A percentile compares a stretch with the other conserved stretches of the same genome.
Evolutionary conservation across 1,139 yeast species (phyloP).

Genomic region (Geotrichum australiense): DNA sequence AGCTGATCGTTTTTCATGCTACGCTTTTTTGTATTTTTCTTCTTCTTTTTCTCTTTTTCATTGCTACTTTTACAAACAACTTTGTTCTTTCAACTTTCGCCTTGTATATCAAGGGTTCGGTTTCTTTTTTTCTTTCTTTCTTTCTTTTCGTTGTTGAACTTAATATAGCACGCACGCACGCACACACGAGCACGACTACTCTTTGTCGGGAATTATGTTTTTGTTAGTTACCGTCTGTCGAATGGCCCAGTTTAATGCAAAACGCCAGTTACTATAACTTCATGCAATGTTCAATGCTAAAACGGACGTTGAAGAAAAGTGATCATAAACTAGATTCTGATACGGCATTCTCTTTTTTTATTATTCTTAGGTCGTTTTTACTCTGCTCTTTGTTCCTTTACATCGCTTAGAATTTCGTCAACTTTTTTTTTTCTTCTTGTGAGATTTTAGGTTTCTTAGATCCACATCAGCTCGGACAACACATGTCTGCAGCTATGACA

Average conservation of each 20-base stretch:
- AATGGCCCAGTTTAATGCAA: too few relatives aligned
- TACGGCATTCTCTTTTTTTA: background rate
- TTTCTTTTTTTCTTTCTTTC: conserved; percentile 3
- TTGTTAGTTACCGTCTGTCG: too few relatives aligned
- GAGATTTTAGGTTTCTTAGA: conserved; percentile 2
- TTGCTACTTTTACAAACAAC: background rate
- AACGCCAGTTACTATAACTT: too few relatives aligned
- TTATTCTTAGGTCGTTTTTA: background rate
- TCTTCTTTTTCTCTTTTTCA: background rate
- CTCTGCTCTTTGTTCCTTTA: conserved; percentile 1
- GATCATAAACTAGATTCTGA: too few relatives aligned
- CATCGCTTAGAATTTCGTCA: background rate
- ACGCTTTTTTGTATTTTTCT: background rate
- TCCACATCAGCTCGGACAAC: conserved; percentile 4
- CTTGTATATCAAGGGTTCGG: background rate
- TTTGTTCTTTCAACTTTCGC: background rate
- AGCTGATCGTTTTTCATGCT: background rate
- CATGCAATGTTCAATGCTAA: too few relatives aligned
- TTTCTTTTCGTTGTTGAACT: background rate
- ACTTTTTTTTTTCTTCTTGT: background rate
- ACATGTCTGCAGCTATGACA: conserved; percentile 6
- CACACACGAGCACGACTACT: too few relatives aligned
- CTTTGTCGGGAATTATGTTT: too few relatives aligned
- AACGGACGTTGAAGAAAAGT: too few relatives aligned
- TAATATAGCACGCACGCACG: too few relatives aligned